phyloP scores from a whole-genome alignment of 345 rosid genomes.

The Gossypium longicalyx region DNA sequence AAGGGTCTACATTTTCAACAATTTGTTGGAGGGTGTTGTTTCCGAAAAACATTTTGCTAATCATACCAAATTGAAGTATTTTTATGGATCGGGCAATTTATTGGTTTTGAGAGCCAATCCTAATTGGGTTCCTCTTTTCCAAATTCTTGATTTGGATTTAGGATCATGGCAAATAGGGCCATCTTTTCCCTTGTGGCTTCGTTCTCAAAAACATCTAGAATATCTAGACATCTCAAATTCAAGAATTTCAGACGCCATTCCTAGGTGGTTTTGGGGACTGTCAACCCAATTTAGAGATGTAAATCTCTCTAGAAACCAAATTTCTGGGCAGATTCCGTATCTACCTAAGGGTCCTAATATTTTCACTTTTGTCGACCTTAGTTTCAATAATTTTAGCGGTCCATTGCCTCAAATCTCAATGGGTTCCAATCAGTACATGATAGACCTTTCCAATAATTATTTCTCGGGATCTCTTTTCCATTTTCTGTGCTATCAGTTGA shows the following conservation, averaged over 20 bases:
- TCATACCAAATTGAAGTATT: not conserved
- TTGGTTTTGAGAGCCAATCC: not conserved
- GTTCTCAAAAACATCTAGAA: not conserved
- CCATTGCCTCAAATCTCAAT: not conserved
- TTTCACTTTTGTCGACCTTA: not conserved
- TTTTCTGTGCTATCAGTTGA: not conserved
- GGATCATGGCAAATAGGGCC: not conserved
- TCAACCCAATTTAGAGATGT: not conserved
- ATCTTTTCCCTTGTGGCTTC: not conserved
- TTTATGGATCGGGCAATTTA: not conserved
- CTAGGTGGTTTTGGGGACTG: not conserved
- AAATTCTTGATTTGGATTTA: not conserved
- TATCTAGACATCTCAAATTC: not conserved
- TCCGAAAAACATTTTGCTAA: not conserved
- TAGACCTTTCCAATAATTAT: not conserved
- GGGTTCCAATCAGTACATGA: not conserved
- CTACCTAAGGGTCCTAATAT: not conserved
- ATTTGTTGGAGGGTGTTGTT: not conserved
- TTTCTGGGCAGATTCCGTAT: not conserved
- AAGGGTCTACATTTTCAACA: not conserved
- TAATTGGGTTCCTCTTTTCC: not conserved
- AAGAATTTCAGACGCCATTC: not conserved
- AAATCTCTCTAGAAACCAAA: not conserved
- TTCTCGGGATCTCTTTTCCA: not conserved
- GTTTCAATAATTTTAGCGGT: not conserved